Base-by-base conservation (phyloP, 331 rosid species). In the Acacia pycnantha region DNA sequence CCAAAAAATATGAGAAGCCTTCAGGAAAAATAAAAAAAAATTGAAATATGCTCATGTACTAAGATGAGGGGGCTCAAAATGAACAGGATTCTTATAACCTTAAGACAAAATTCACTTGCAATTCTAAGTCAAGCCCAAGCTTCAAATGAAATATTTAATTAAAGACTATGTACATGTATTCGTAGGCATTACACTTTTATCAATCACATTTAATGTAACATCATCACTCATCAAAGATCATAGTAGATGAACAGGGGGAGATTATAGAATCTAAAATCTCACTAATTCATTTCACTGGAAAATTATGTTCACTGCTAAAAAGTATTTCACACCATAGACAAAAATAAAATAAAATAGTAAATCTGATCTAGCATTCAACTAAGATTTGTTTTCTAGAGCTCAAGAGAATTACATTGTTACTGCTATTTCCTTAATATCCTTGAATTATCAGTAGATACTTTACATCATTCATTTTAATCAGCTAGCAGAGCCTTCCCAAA, bases 251-350 rank as follows among this genome's bases (percentile, higher is more conserved):
- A 15, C 56, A 50, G 56, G 56, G 3, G 73, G 47, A 44, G 37
- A 54, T 50, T 61, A 50, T 48, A 15, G 73, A 72, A 77, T 44
- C 61, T 27, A 64, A 77, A 48, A 71, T 64, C 79, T 50, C 68
- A 22, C 62, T 58, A 24, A 26, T 29, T 68, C 4, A 31, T 66
- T 66, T 21, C 46, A 14, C 0, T 6, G 51, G 37, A 21, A 62
- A 67, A 58, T 76, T 67, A n/a, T 44, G 70, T 46, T 26, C 8
- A 24, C 50, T 22, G 56, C 68, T 11, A 70, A 10, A 53, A 10
- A 43, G 24, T 43, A 59, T 59, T 59, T 70, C 67, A 56, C 24
- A 76, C 72, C 44, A 8, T 61, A 69, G 37, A 51, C 41, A 35
- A 37, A 21, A 27, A 0, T 11, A 51, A 11, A 43, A 26, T 72